Base-by-base conservation (phyloP, 2,329 filamentous ascomycete species). In the Calonectria multiphialidica region DNA sequence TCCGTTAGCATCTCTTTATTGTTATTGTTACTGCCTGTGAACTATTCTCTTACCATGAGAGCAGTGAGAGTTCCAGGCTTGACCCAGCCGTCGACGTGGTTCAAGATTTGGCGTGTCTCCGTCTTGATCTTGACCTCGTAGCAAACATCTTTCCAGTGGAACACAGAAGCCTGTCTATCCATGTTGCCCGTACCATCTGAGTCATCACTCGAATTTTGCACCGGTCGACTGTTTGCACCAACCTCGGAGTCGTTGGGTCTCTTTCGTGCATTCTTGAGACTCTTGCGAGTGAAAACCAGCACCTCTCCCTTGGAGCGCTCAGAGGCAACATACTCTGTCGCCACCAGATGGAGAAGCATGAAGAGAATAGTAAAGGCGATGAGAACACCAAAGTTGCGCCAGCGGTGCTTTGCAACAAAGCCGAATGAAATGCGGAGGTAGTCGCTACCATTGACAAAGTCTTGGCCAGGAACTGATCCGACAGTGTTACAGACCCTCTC, bases 1-100 rank as follows among this genome's bases (percentile, higher is more conserved):
- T 21, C 2, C 12, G 35, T 59, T 59, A 59, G 53, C 53, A 40
- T 42, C 1, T 59, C 8, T 8, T 21, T 21, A 5, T 13, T 18
- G 1, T 53, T 4, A 5, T 12, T 33, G 13, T 33, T 30, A 18
- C 18, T 4, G 0, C 13, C 3, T 16, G 6, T 12, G 1, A 5
- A 2, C 10, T 7, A 7, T 1, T 4, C 15, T 13, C 47, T 87
- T 82, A 83, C 91, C 92, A 94, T 94, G 0, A 93, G 86, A 35
- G 92, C 92, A 16, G 92, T 94, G 42, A 93, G 82, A 25, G 91
- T 94, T 63, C 92, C 92, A 5, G 93, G 92, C 80, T 93, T 93
- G 69, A 94, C 91, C 91, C 91, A 94, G 7, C 93, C 92, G 76
- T 93, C 90, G 9, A 94, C 91, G 68, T 93, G 86, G 72, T 94